Base-by-base conservation (phyloP, 1,139 yeast species). In the Diutina pseudorugosa region DNA sequence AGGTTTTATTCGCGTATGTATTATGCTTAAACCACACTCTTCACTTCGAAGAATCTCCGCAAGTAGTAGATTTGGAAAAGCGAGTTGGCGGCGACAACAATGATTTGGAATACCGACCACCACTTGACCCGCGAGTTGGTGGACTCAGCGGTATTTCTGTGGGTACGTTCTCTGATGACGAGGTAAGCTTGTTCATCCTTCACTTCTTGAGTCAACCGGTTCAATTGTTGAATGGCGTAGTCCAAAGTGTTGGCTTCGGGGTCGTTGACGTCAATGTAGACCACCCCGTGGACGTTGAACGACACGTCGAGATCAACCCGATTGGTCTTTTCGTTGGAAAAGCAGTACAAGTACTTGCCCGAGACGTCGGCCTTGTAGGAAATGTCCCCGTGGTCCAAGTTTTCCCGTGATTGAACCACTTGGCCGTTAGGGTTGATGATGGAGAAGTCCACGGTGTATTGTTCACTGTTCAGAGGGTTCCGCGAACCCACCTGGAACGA, bases 131-230 rank as follows among this genome's bases (percentile, higher is more conserved):
- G 83, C 54, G 95, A 85, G 70, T 93, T 93, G 52, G 98, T 93
- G 30, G 95, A 85, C 71, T 93, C 98, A 7, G 98, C 98, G 18
- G 98, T 93, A 72, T 93, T 93, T 78, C 98, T 86, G 70, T 93
- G 98, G 40, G 95, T 87, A 72, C 98, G 84, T 71, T 93, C 98
- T 71, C 98, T 84, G 57, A 93, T 90, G 51, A 90, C 95, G 63
- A 93, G 84, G 71, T 93, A 93, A 59, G 89, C 81, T 65, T 85
- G 94, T 71, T 93, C 98, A 60, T 91, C 94, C 70, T 85, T 86
- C 57, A 93, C 90, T 62, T 89, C 96, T 60, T 81, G 81, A 50
- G 95, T 84, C 61, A 88, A 75, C 58, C 86, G 88, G 58, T 83
- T 72, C 62, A 93, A 75, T 66, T 82, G 80, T 66, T 82, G 81